phyloP scores from a whole-genome alignment of 2,329 filamentous ascomycete genomes.

The Paecilomyces fulvus region DNA sequence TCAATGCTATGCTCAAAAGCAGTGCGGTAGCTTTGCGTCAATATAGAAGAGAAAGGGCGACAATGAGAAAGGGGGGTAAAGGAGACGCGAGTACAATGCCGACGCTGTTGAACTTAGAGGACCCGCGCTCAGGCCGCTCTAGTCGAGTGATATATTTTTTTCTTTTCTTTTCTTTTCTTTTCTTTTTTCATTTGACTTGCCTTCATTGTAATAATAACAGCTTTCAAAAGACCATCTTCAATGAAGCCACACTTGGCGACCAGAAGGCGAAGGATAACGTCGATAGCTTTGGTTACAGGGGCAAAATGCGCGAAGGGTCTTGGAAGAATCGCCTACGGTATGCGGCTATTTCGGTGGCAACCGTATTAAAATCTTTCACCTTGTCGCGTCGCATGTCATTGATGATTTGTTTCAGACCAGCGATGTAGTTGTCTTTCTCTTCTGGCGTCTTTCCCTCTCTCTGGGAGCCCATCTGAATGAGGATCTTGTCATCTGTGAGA shows the following conservation, averaged over 20 bases:
- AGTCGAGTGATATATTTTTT: not conserved
- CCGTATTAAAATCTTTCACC: constrained; percentile 42
- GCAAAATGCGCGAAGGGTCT: constrained; percentile 37
- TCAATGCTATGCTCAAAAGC: constrained; percentile 1
- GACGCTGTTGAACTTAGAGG: constrained; percentile 11
- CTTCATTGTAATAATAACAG: not conserved
- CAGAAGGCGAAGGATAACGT: not conserved
- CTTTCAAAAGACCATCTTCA: not conserved
- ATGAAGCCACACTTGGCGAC: not conserved
- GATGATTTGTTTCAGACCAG: constrained; percentile 41
- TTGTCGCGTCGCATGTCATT: constrained; percentile 41
- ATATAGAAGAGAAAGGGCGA: not conserved
- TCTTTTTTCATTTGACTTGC: not conserved
- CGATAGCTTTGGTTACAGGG: constrained; percentile 29
- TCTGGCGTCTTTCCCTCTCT: constrained; percentile 38
- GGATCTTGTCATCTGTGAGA: constrained; percentile 42
- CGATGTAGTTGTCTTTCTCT: constrained; percentile 36
- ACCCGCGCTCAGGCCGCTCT: constrained; percentile 2
- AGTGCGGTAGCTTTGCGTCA: constrained; percentile 3
- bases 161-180: too few relatives aligned
- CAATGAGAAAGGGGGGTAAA: not conserved
- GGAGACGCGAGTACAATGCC: not conserved
- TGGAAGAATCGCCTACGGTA: constrained; percentile 44
- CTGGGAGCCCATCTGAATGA: constrained; percentile 41
- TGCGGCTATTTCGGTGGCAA: constrained; percentile 41